Evolutionary conservation across 352 stramenopile genomes (phyloP).

Genomic region (Pythium dissimile): DNA sequence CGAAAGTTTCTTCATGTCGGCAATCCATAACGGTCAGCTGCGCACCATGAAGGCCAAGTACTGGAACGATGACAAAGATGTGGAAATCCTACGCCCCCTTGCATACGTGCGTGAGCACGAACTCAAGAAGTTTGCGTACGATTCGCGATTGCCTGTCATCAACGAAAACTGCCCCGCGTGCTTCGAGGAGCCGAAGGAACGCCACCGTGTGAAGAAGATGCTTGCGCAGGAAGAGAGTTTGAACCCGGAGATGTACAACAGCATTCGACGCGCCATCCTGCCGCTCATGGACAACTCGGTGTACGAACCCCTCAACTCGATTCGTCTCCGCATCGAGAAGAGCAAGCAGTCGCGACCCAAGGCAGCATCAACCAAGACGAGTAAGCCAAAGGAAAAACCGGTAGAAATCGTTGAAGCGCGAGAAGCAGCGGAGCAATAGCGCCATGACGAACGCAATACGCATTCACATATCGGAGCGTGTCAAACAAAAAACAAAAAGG

Average conservation of each 20-base stretch:
- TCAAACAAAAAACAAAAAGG: too few relatives aligned
- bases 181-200: constrained; percentile 95
- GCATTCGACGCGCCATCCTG: constrained; percentile 35
- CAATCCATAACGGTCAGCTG: constrained; percentile 52
- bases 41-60: constrained; percentile 97
- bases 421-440: background rate
- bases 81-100: constrained; percentile 93
- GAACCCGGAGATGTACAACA: constrained; percentile 63
- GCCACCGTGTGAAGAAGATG: constrained; percentile 93
- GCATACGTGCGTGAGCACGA: constrained; percentile 91
- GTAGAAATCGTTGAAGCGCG: background rate
- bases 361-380: constrained; percentile 16
- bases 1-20: constrained; percentile 96
- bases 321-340: constrained; percentile 27
- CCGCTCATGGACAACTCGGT: constrained; percentile 64
- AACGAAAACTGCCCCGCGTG: constrained; percentile 98
- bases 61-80: constrained; percentile 88
- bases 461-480: too few relatives aligned
- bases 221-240: constrained; percentile 88
- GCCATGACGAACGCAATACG: too few relatives aligned
- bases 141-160: constrained; percentile 91
- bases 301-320: constrained; percentile 39
- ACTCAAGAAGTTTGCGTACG: constrained; percentile 61
- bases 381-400: background rate
- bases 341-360: constrained; percentile 23